phyloP scores from a whole-genome alignment of 2,329 filamentous ascomycete genomes.

The Grosmannia clavigera region DNA sequence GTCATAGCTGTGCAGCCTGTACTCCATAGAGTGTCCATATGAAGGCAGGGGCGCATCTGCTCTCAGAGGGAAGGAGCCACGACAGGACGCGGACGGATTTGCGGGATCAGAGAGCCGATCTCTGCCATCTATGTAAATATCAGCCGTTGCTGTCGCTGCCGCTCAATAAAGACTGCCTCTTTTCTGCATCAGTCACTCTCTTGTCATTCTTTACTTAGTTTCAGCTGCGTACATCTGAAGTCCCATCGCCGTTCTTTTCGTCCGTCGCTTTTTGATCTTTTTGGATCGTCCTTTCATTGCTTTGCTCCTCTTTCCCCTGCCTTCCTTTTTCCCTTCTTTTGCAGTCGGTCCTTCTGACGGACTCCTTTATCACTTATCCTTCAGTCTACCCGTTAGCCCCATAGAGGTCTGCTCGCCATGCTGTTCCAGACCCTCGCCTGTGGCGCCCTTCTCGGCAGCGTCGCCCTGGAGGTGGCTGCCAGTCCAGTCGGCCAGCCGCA shows the following conservation, averaged over 20 bases:
- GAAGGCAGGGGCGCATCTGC: not conserved
- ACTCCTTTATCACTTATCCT: not conserved
- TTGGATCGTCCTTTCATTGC: not conserved
- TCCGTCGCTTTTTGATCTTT: not conserved
- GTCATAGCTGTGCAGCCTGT: not conserved
- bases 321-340: not conserved
- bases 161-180: not conserved
- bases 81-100: not conserved
- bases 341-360: not conserved
- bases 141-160: not conserved
- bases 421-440: conserved; percentile 2
- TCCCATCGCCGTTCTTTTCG: not conserved
- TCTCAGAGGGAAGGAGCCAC: not conserved
- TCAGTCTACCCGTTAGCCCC: not conserved
- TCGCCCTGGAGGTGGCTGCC: conserved; percentile 4
- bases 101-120: not conserved
- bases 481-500: not conserved
- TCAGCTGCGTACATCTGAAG: not conserved
- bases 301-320: not conserved
- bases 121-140: not conserved
- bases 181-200: not conserved
- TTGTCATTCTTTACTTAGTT: not conserved
- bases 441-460: not conserved
- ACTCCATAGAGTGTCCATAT: not conserved
- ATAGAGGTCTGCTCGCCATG: not conserved